phyloP scores from a whole-genome alignment of 148 eudicot genomes.

The Polygonum aviculare region DNA sequence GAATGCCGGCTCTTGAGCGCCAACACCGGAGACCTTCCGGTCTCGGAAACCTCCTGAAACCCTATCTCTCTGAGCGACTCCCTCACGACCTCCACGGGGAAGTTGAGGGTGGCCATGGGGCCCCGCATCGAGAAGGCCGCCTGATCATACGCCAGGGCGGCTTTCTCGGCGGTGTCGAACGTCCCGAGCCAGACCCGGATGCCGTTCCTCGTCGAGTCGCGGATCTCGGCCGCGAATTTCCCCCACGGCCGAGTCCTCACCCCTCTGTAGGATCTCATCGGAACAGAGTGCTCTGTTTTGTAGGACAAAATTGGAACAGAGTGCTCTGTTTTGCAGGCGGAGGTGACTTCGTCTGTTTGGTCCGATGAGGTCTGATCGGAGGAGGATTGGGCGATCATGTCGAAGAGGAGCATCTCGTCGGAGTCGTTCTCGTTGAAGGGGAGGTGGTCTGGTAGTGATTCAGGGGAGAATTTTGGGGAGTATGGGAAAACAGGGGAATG shows the following conservation, averaged over 20 bases:
- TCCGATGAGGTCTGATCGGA: conserved; percentile 15
- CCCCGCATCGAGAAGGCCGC: conserved; percentile 66
- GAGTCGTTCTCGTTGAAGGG: conserved; percentile 60
- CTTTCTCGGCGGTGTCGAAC: conserved; percentile 62
- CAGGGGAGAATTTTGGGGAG: conserved; percentile 20
- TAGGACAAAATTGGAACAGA: no score
- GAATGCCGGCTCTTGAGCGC: conserved; percentile 52
- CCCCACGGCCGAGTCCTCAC: conserved; percentile 77
- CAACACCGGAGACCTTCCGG: conserved; percentile 53
- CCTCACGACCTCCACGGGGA: conserved; percentile 48
- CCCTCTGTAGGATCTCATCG: conserved; percentile 36
- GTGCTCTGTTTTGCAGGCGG: conserved; percentile 10
- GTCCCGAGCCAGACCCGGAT: conserved; percentile 77
- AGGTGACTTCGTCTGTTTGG: conserved; percentile 30
- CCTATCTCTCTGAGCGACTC: conserved; percentile 50
- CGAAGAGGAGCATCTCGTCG: conserved; percentile 57
- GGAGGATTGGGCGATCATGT: conserved; percentile 26
- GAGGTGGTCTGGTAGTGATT: conserved; percentile 20
- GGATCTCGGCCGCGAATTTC: conserved; percentile 64
- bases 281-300: not conserved
- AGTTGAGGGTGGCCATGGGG: conserved; percentile 42
- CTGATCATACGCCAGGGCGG: conserved; percentile 70
- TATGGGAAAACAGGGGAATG: conserved; percentile 13
- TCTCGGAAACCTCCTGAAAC: conserved; percentile 14
- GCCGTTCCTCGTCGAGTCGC: conserved; percentile 74